Evolutionary conservation across 495 filamentous ascomycete species (phyloP).

Genomic region (Penicillium mononematosum): DNA sequence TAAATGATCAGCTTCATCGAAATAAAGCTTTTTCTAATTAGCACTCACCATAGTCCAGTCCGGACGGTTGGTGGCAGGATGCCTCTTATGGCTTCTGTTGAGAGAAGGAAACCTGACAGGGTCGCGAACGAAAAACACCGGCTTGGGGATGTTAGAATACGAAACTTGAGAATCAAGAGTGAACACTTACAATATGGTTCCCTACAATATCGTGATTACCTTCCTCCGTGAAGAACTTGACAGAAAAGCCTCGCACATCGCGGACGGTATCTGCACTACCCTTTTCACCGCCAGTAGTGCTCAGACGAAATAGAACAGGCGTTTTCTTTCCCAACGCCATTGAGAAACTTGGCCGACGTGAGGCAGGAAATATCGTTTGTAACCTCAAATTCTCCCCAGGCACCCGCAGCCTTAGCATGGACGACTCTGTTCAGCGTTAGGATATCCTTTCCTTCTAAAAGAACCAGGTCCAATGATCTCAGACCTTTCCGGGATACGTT

Average conservation of each 20-base stretch:
- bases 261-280: slow-evolving; percentile 60
- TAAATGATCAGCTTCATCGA: slow-evolving; percentile 5
- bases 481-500: slow-evolving; percentile 54
- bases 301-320: slow-evolving; percentile 54
- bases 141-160: slow-evolving; percentile 15
- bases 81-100: slow-evolving; percentile 51
- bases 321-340: slow-evolving; percentile 61
- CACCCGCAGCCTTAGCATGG: slow-evolving; percentile 61
- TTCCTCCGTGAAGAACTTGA: slow-evolving; percentile 73
- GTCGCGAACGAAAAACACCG: slow-evolving; percentile 56
- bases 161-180: not conserved
- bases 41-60: slow-evolving; percentile 50
- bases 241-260: slow-evolving; percentile 61
- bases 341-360: slow-evolving; percentile 44
- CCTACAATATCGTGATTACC: slow-evolving; percentile 69
- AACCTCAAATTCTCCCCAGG: slow-evolving; percentile 63
- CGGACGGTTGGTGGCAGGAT: slow-evolving; percentile 45
- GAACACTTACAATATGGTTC: slow-evolving; percentile 44
- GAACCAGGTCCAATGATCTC: not conserved
- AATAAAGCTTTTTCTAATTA: not conserved
- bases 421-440: slow-evolving; percentile 48
- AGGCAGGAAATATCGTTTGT: slow-evolving; percentile 36
- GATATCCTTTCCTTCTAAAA: not conserved
- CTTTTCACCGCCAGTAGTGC: slow-evolving; percentile 58
- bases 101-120: slow-evolving; percentile 54